phyloP scores from a whole-genome alignment of 495 filamentous ascomycete species.

The Aspergillus carlsbadensis region DNA sequence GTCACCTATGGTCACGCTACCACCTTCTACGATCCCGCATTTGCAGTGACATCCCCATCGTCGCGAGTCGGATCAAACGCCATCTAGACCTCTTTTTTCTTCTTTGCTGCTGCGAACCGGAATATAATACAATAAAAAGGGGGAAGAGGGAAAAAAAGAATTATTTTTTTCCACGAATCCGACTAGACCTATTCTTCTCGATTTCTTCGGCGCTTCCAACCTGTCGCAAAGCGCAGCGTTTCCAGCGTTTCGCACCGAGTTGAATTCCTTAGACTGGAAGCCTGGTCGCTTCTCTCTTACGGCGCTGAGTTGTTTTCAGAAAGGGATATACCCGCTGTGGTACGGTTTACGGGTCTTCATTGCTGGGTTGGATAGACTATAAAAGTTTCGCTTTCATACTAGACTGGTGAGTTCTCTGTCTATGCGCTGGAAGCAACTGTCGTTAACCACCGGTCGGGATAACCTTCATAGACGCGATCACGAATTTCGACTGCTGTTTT shows the following conservation, averaged over 20 bases:
- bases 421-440: conserved; percentile 1
- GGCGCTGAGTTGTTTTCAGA: conserved; percentile 17
- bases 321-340: conserved; percentile 20
- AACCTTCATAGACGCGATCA: conserved; percentile 27
- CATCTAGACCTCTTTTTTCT: conserved; percentile 17
- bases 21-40: conserved; percentile 26
- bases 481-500: conserved; percentile 22
- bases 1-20: conserved; percentile 43
- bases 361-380: conserved; percentile 24
- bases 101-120: conserved; percentile 7
- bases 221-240: conserved; percentile 18
- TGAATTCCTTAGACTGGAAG: conserved; percentile 23
- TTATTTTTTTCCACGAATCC: conserved; percentile 9
- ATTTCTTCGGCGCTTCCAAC: conserved; percentile 13
- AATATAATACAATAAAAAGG: conserved; percentile 15
- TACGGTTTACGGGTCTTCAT: conserved; percentile 16
- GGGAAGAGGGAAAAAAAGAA: conserved; percentile 10
- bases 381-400: conserved; percentile 26
- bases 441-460: conserved; percentile 7
- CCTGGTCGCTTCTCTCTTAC: conserved; percentile 37
- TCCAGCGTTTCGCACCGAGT: conserved; percentile 7
- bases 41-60: conserved; percentile 17
- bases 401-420: conserved; percentile 27
- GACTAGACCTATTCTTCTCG: conserved; percentile 11
- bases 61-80: conserved; percentile 18